Base-by-base conservation (phyloP, 2,329 filamentous ascomycete genomes). In the Monilinia polystroma region DNA sequence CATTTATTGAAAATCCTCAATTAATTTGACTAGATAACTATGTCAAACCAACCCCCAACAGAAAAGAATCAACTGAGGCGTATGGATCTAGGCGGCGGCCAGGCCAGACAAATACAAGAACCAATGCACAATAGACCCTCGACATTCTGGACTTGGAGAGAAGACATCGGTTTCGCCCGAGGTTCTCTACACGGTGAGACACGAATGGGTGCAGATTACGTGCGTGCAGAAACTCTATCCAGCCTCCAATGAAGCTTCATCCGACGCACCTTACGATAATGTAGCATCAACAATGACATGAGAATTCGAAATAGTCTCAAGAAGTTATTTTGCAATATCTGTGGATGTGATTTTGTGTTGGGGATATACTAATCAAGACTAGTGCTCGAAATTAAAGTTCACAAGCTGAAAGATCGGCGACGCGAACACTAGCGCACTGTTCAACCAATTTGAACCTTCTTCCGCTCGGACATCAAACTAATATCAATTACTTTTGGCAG, bases 221-320 rank as follows among this genome's bases (percentile, higher is more conserved):
- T 32, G 43, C 57, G 57, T 60, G 57, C 57, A 60, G 43, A 60
- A 60, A 60, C 29, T 49, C 45, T 26, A 60, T 26, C 35, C 45
- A 29, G 6, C 20, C 45, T 60, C 29, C 43, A 49, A 49, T 23
- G 41, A 32, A 47, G 7, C 23, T 41, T 56, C 55, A 35, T 60
- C 35, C 6, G 32, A 60, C 32, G 41, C 56, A 49, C 43, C 11
- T 35, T 26, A 8, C 7, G 16, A 29, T 29, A 29, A 10, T 14
- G 26, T 32, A 23, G 29, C 41, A 58, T 26, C 51, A 60, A 14
- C 41, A 43, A 49, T 20, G n/a, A 49, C 26, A 49, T 43, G 49
- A 51, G 35, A 14, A 47, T 6, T 38, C 18, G 29, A 10, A 55
- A 35, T 11, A 12, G 18, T 14, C 29, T n/a, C 18, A 53, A 32